phyloP scores from a whole-genome alignment of 768 basidiomycete species.

The Tricholoma bakamatsutake region DNA sequence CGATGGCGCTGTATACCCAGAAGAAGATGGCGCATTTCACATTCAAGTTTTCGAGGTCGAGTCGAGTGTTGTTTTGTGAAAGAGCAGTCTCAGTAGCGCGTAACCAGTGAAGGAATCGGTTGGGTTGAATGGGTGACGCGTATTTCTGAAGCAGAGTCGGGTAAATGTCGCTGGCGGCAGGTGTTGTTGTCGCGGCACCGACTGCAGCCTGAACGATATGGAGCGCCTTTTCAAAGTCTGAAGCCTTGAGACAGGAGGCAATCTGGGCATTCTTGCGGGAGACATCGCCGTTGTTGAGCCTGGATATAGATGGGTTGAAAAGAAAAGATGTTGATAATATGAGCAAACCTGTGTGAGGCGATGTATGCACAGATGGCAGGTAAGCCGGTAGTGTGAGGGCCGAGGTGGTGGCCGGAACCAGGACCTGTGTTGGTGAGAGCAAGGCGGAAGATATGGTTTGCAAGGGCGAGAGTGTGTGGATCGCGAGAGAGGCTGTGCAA shows the following conservation, averaged over 20 bases:
- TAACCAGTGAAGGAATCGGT: slow-evolving; percentile 25
- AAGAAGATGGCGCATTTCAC: slow-evolving; percentile 37
- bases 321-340: neutral
- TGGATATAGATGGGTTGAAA: slow-evolving; percentile 1
- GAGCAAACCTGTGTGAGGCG: slow-evolving; percentile 39
- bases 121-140: slow-evolving; percentile 3
- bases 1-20: slow-evolving; percentile 37
- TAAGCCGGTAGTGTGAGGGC: slow-evolving; percentile 31
- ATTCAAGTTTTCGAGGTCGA: slow-evolving; percentile 8
- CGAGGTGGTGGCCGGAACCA: slow-evolving; percentile 44
- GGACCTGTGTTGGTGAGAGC: slow-evolving; percentile 33
- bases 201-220: slow-evolving; percentile 21
- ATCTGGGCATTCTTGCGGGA: slow-evolving; percentile 24
- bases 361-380: slow-evolving; percentile 47
- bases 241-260: slow-evolving; percentile 27
- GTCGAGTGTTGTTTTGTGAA: slow-evolving; percentile 17
- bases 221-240: slow-evolving; percentile 26
- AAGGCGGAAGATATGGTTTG: slow-evolving; percentile 30
- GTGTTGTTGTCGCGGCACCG: slow-evolving; percentile 12
- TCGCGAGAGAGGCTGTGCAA: no score
- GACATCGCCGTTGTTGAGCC: slow-evolving; percentile 28
- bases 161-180: slow-evolving; percentile 7
- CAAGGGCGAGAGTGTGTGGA: no score
- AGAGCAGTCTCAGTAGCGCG: slow-evolving; percentile 28
- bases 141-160: slow-evolving; percentile 6